Conservation (phyloP, 2,329 filamentous ascomycete genomes). For the Xenosphaeropsis pyriputrescens region DNA sequence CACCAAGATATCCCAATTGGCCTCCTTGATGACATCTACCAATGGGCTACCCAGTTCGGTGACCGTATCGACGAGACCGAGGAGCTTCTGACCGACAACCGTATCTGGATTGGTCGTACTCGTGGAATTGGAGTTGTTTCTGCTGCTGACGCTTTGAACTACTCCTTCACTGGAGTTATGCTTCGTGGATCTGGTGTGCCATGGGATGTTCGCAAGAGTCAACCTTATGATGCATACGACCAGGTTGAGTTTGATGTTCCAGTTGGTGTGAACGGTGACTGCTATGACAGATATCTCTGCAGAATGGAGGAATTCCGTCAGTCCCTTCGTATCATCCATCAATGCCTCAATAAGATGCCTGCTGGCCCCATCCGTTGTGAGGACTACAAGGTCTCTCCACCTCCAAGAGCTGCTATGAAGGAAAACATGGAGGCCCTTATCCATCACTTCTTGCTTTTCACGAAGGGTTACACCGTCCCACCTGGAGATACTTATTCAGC, state of each 20-base stretch:
- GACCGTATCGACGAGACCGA: slow-evolving; percentile 98
- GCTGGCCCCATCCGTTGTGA: slow-evolving; percentile 86
- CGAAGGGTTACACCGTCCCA: slow-evolving; percentile 93
- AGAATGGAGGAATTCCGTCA: slow-evolving; percentile 99
- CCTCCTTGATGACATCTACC: slow-evolving; percentile 96
- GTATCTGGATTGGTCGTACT: slow-evolving; percentile 94
- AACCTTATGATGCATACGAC: slow-evolving; percentile 96
- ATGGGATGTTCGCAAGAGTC: slow-evolving; percentile 91
- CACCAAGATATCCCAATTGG: slow-evolving; percentile 89
- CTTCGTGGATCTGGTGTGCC: slow-evolving; percentile 90
- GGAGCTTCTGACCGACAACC: slow-evolving; percentile 96
- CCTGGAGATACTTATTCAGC: slow-evolving; percentile 96
- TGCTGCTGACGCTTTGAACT: slow-evolving; percentile 89
- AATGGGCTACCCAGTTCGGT: slow-evolving; percentile 98
- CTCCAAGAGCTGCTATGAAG: slow-evolving; percentile 97
- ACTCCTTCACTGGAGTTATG: slow-evolving; percentile 95
- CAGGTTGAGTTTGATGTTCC: slow-evolving; percentile 97
- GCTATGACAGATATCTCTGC: slow-evolving; percentile 97
- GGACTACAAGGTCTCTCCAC: slow-evolving; percentile 96
- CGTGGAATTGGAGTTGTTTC: slow-evolving; percentile 84
- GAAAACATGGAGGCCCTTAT: slow-evolving; percentile 99
- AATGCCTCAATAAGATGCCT: slow-evolving; percentile 98
- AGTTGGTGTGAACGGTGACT: slow-evolving; percentile 92
- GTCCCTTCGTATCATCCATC: slow-evolving; percentile 93
- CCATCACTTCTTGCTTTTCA: slow-evolving; percentile 97